Conservation (phyloP, 192 early-diverging fungal species). For the Funneliformis mosseae region DNA sequence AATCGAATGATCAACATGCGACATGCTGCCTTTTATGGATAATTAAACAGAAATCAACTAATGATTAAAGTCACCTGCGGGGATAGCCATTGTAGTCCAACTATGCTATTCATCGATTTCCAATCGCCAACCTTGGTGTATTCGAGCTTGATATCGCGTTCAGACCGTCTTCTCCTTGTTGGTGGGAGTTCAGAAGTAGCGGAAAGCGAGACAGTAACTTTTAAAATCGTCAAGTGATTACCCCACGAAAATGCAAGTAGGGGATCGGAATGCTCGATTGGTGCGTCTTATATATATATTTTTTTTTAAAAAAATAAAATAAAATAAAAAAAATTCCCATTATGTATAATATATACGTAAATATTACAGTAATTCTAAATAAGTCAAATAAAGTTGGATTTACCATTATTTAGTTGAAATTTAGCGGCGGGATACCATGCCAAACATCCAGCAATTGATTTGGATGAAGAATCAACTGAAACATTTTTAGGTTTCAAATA, state of each 20-base stretch:
- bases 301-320: background rate
- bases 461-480: constrained; percentile 30
- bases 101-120: constrained; percentile 55
- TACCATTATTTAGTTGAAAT: constrained; percentile 39
- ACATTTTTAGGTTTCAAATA: constrained; percentile 52
- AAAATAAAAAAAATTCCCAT: background rate
- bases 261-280: constrained; percentile 46
- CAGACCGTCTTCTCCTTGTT: constrained; percentile 27
- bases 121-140: constrained; percentile 57
- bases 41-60: background rate
- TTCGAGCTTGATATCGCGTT: constrained; percentile 43
- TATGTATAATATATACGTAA: background rate
- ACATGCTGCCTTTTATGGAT: background rate
- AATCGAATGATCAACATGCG: background rate
- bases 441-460: constrained; percentile 53
- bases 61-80: constrained; percentile 46
- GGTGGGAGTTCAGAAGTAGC: constrained; percentile 1
- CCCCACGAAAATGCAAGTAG: constrained; percentile 63
- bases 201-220: constrained; percentile 39
- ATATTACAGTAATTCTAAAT: constrained; percentile 10
- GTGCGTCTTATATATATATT: constrained; percentile 38
- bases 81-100: constrained; percentile 62
- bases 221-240: constrained; percentile 53
- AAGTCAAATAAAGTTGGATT: background rate
- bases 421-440: constrained; percentile 62